Evolutionary conservation across 306 rosid genomes (phyloP), one percentile per base, ranked within the genome.

Genomic region (Rubus idaeus): DNA sequence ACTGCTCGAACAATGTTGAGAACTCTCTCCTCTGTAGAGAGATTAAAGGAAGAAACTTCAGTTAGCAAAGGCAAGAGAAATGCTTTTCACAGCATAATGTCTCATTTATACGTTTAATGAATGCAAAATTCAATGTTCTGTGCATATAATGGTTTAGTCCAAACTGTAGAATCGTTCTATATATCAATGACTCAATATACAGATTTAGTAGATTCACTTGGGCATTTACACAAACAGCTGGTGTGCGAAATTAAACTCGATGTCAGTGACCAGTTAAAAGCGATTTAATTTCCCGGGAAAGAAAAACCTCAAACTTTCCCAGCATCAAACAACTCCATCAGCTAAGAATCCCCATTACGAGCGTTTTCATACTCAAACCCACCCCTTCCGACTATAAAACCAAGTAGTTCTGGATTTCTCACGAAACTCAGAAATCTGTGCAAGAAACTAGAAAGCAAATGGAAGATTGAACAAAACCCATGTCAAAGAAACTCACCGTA

Each of bases 181-280:
- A 21, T 16, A 55, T 57, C 68, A 39, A 64, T 8, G 23, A 40
- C 6, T 67, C 26, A 23, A 74, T 4, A 18, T 74, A 58, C 3
- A 74, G 42, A 46, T 1, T 8, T 10, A 7, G 14, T 20, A 46
- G 4, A 60, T 50, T 71, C 39, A 50, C 8, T 8, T 6, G 37
- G 72, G 65, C 66, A 60, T 75, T 80, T 58, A 42, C 79, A 68
- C 72, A 75, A 57, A 75, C 65, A 49, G 37, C 11, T 68, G 71
- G 76, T 40, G 58, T 58, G 77, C 39, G 45, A 30, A 61, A 10
- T 1, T 16, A 35, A 44, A 35, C 21, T 5, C 23, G 20, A n/a
- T 16, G 6, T n/a, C 42, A 11, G 4, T 57, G 9, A 10, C 47
- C 5, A 10, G 17, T 16, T 6, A 0, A 37, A 40, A 26, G 8